Base-by-base conservation (phyloP, 192 early-diverging fungal genomes). In the Coemansia aciculifera region DNA sequence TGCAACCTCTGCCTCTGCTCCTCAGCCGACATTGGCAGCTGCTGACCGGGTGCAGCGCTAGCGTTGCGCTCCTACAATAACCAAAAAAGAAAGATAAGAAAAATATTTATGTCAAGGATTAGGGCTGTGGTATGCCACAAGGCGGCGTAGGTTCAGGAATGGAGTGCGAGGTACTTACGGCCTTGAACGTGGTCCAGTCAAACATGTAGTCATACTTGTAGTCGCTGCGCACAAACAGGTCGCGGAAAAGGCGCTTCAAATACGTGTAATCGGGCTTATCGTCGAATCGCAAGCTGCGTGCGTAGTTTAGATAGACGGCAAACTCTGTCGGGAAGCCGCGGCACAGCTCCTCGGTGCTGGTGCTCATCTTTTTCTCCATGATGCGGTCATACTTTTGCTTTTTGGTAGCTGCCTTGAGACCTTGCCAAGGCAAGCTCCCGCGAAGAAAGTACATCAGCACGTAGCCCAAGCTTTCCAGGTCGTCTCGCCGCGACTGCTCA, bases 311-410 rank as follows among this genome's bases (percentile, higher is more conserved):
- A 68, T 93, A 96, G 38, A 91, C 88, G 19, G 89, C 88, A 81
- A 96, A 95, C 78, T 96, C 94, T 72, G 85, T 87, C 1, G 94
- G 93, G 68, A 89, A 91, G 3, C 90, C 89, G 37, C 90, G 88
- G 81, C 93, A 95, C 10, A 96, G 85, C 64, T 88, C 80, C 67
- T 93, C 94, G 11, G 92, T 90, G 19, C 88, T 86, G 17, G 93
- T 94, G 24, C 87, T 90, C 88, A 93, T 92, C 85, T 96, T 96
- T 83, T 91, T 92, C 64, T 93, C 92, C 92, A 93, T 93, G 67
- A 96, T 96, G 67, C 93, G 90, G 78, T 96, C 94, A 78, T 96
- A 95, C 81, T 95, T 94, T 88, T 94, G 92, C 78, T 92, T 92
- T 79, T 94, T 95, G 60, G 90, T 94, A 6, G 89, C 90, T 10